Conservation (phyloP, 2,329 filamentous ascomycete genomes). For the Phialophora macrospora region DNA sequence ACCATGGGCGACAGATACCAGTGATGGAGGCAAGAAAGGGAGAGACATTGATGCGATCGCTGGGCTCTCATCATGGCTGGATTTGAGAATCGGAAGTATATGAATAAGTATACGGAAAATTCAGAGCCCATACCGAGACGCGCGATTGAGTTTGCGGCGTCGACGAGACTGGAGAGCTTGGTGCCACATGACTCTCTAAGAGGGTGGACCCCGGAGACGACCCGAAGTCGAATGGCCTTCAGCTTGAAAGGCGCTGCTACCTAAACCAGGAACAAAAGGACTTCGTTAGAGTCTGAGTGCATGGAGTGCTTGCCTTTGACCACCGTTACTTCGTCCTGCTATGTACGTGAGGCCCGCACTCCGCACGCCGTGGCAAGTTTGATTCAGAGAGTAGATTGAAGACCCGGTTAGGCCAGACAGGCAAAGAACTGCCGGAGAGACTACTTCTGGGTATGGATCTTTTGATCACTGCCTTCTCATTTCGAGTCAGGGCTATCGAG, state of each 20-base stretch:
- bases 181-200: neutral
- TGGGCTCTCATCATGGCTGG: slow-evolving; percentile 3
- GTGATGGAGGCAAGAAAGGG: neutral
- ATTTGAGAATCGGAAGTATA: neutral
- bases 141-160: neutral
- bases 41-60: neutral
- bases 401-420: neutral
- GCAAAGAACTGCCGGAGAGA: neutral
- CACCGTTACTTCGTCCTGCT: neutral
- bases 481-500: neutral
- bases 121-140: neutral
- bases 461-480: neutral
- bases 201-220: neutral
- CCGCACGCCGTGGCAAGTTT: neutral
- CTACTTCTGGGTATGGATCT: neutral
- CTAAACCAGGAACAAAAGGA: neutral
- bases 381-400: neutral
- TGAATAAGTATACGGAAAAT: neutral
- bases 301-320: neutral
- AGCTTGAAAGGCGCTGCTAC: neutral
- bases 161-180: neutral
- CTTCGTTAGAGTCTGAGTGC: neutral
- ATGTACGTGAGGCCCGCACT: neutral
- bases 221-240: neutral
- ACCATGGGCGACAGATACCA: neutral